phyloP scores from a whole-genome alignment of 352 stramenopile genomes.

The Pythium insidiosum region DNA sequence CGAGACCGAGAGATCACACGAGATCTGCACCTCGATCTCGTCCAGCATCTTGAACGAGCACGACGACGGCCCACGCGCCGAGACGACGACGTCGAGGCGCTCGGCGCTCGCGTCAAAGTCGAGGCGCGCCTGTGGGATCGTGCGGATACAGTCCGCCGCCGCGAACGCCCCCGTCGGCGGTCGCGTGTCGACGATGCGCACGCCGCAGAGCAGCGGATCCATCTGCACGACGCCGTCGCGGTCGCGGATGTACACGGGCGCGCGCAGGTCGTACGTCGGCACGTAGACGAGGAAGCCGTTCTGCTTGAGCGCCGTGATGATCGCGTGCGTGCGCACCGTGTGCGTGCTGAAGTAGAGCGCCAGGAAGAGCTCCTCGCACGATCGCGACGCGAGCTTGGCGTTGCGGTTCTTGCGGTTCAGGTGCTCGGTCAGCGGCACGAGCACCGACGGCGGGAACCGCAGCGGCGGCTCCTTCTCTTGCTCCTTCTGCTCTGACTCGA shows the following conservation, averaged over 20 bases:
- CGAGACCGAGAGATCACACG: conserved; percentile 61
- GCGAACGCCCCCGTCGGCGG: conserved; percentile 58
- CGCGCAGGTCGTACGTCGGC: conserved; percentile 87
- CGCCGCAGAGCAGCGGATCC: conserved; percentile 59
- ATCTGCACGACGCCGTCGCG: conserved; percentile 81
- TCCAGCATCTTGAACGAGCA: conserved; percentile 63
- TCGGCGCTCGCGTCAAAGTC: conserved; percentile 19
- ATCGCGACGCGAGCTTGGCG: conserved; percentile 82
- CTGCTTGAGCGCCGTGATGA: conserved; percentile 86
- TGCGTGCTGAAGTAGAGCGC: conserved; percentile 90
- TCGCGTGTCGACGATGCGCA: conserved; percentile 51
- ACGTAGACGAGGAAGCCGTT: conserved; percentile 93
- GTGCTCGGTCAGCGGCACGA: conserved; percentile 76
- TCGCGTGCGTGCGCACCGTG: conserved; percentile 68
- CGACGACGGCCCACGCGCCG: conserved; percentile 7
- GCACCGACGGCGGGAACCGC: conserved; percentile 43
- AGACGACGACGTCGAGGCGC: conserved; percentile 22
- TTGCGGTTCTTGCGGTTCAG: conserved; percentile 89
- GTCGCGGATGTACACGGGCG: conserved; percentile 88
- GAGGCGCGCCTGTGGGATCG: conserved; percentile 47
- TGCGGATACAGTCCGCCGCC: conserved; percentile 41
- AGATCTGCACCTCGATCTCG: conserved; percentile 73
- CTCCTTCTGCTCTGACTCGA: neutral
- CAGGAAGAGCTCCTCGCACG: conserved; percentile 89
- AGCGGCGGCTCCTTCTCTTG: conserved; percentile 8